Percentiles rank a stretch among this genome's conserved stretches.
phyloP scores from a whole-genome alignment of 352 stramenopile species.

The Pythium scleroteichum region DNA sequence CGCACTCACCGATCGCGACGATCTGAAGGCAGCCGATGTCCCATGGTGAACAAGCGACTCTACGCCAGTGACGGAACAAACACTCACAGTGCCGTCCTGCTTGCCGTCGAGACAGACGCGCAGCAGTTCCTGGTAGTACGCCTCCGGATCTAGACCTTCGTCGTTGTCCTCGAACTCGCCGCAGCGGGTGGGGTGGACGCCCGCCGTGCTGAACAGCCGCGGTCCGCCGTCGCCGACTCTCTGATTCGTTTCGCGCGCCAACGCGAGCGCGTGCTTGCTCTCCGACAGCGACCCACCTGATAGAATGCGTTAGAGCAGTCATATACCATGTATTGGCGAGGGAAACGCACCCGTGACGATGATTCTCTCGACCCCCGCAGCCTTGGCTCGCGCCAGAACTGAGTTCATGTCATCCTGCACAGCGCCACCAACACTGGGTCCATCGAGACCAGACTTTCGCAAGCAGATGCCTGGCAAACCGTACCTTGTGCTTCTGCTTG shows the following conservation, averaged over 20 bases:
- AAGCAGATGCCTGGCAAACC: slow-evolving; percentile 42
- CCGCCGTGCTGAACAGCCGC: slow-evolving; percentile 52
- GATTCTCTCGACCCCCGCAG: slow-evolving; percentile 88
- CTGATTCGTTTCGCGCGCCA: slow-evolving; percentile 25
- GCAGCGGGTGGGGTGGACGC: slow-evolving; percentile 89
- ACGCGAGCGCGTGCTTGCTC: slow-evolving; percentile 31
- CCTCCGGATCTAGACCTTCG: slow-evolving; percentile 48
- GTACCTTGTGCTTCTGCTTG: slow-evolving; percentile 73
- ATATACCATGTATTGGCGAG: too few species aligned
- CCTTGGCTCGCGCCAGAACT: slow-evolving; percentile 86
- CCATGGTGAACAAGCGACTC: background rate
- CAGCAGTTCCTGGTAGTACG: slow-evolving; percentile 64
- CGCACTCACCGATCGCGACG: slow-evolving; percentile 95
- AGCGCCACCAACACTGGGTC: background rate
- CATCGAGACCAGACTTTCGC: slow-evolving; percentile 27
- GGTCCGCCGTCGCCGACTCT: slow-evolving; percentile 4
- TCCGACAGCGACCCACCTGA: slow-evolving; percentile 34
- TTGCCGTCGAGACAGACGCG: slow-evolving; percentile 58
- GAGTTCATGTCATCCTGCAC: slow-evolving; percentile 77
- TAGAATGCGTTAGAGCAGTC: background rate
- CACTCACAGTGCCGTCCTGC: slow-evolving; percentile 39
- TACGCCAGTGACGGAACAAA: background rate
- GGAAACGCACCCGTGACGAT: slow-evolving; percentile 79
- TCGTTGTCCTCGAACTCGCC: slow-evolving; percentile 79
- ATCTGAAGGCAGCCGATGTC: slow-evolving; percentile 41